Evolutionary conservation across 495 filamentous ascomycete genomes (phyloP).

Genomic region (Cercophora sp.): DNA sequence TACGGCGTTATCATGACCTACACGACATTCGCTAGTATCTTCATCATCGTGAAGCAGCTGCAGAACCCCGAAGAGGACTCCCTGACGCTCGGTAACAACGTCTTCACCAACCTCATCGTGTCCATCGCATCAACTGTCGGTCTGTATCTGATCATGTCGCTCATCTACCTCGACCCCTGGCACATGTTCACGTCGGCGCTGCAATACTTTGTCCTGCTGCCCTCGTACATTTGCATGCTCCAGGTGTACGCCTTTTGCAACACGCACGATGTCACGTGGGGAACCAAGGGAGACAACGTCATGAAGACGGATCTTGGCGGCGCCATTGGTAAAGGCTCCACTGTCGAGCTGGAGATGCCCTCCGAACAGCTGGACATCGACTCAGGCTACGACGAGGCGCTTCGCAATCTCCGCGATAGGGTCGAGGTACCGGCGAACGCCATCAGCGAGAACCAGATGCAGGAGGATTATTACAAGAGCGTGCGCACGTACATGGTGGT

Average conservation of each 20-base stretch:
- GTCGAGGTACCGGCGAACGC: constrained; percentile 67
- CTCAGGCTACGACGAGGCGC: constrained; percentile 91
- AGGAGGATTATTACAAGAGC: constrained; percentile 97
- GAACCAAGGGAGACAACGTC: constrained; percentile 97
- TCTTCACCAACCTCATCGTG: constrained; percentile 93
- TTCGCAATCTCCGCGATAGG: constrained; percentile 91
- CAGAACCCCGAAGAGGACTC: constrained; percentile 40
- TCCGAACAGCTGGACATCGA: constrained; percentile 98
- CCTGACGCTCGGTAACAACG: constrained; percentile 63
- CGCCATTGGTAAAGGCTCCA: constrained; percentile 65
- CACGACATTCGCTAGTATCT: constrained; percentile 81
- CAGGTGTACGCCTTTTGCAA: constrained; percentile 99
- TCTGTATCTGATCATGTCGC: constrained; percentile 92
- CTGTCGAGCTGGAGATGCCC: constrained; percentile 92
- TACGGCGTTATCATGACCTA: constrained; percentile 95
- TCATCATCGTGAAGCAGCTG: constrained; percentile 79
- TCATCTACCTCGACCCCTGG: constrained; percentile 97
- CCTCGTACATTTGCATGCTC: constrained; percentile 91
- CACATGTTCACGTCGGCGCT: constrained; percentile 93
- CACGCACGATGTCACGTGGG: constrained; percentile 98
- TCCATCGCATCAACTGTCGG: constrained; percentile 86
- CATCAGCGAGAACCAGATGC: constrained; percentile 71
- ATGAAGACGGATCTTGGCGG: constrained; percentile 86
- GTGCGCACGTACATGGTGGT: constrained; percentile 98
- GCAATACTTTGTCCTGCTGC: constrained; percentile 93